Evolutionary conservation across 1,139 yeast genomes (phyloP), one percentile per base, ranked within the genome.

Genomic region (Pichia sp.): DNA sequence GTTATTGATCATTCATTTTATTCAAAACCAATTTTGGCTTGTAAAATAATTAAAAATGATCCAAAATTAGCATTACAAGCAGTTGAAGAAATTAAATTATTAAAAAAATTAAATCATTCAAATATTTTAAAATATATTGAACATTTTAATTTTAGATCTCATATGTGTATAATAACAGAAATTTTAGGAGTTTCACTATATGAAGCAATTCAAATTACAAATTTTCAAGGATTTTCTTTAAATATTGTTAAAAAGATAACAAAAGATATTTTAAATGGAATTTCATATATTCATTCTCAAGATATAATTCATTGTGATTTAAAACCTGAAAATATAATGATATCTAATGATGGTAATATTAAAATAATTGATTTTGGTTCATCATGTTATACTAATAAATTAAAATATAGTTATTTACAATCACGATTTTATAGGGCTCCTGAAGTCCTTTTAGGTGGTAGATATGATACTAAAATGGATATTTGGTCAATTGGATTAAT

Each of bases 401-500:
- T 72, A 2, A 65, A 75, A 0, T 79, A 69, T 52, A 74, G 83
- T 0, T 80, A 80, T 52, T 73, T 80, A 39, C 87, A 80, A 56
- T 80, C 86, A 1, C 57, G 87, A 37, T 80, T 73, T 54, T 80
- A 80, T 55, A 61, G 87, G 45, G 83, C 87, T 16, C 89, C 96
- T 0, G 96, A 87, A 60, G 89, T 87, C 4, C 68, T 85, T 35
- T 58, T 87, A n/a, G 96, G 96, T 2, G 80, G 87, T 48, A 72
- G 78, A 30, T 87, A 87, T 61, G 71, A 77, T 46, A 69, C 73
- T 28, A 76, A 76, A 54, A 84, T 86, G 45, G 95, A 86, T 60
- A 74, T 85, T 51, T 86, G 95, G 95, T 82, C 92, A 5, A 64
- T 82, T 50, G 92, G 85, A 0, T 76, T 90, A 46, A 76, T 86